These are phyloP conservation scores for Leccinum boreale DNA, from an alignment of 768 basidiomycete genomes.

Conservation along the genomic window DNA sequence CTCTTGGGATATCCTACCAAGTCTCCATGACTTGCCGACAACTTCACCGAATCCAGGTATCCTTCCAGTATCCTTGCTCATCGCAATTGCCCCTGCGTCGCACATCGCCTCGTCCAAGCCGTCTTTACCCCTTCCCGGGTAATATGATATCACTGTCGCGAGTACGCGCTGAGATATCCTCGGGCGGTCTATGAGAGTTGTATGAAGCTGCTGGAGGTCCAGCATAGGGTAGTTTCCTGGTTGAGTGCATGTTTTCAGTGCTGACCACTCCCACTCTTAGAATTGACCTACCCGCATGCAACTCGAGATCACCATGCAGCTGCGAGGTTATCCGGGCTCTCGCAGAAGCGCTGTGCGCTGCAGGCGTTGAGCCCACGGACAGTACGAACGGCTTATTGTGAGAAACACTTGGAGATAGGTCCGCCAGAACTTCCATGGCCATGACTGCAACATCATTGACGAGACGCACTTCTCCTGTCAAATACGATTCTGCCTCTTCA, in stretches of 20 bases:
- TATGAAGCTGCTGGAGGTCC: slow-evolving; percentile 82
- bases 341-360: slow-evolving; percentile 72
- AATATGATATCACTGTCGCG: slow-evolving; percentile 75
- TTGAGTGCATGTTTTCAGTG: not conserved
- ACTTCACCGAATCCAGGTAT: slow-evolving; percentile 71
- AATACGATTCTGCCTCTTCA: slow-evolving; percentile 59
- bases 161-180: slow-evolving; percentile 67
- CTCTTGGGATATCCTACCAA: slow-evolving; percentile 72
- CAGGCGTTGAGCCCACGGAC: slow-evolving; percentile 85
- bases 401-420: slow-evolving; percentile 29
- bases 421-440: slow-evolving; percentile 46
- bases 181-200: slow-evolving; percentile 53
- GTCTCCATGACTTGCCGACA: slow-evolving; percentile 58
- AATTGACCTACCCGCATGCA: slow-evolving; percentile 61
- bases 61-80: slow-evolving; percentile 84
- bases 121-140: slow-evolving; percentile 60
- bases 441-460: slow-evolving; percentile 64
- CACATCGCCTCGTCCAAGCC: slow-evolving; percentile 73
- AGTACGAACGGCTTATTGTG: slow-evolving; percentile 58
- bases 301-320: slow-evolving; percentile 63
- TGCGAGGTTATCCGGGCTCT: slow-evolving; percentile 43
- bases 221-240: slow-evolving; percentile 78
- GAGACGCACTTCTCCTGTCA: slow-evolving; percentile 66
- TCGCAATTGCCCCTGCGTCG: slow-evolving; percentile 83
- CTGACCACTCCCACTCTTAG: not conserved